Evolutionary conservation across 441 rosid species (phyloP), one percentile per base, ranked within the genome.

Genomic region (Pelargonium citronellum): DNA sequence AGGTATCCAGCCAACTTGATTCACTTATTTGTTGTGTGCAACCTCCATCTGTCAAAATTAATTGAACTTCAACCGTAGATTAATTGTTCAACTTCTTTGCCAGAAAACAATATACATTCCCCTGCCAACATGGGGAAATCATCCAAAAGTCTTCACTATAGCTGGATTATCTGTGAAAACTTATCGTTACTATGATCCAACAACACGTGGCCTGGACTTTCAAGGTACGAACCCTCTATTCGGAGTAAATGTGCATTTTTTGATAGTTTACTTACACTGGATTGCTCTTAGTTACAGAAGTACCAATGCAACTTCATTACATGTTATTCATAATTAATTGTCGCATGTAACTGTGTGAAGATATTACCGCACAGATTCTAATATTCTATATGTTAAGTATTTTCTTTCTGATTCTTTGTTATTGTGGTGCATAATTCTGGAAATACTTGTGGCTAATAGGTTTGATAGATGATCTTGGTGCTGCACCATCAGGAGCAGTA

Each of bases 71-170:
- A 58, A 58, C 64, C 4, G 10, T 19, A 20, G 4, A 30, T 58
- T 58, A 58, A 27, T 7, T 71, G 6, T 49, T 30, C 37, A 27
- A 22, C 58, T 12, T 64, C 55, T 46, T 34, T 43, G 34, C 62
- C 78, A 69, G 78, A 64, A 47, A 10, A 60, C 68, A 27, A 74
- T 74, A 27, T 74, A 74, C 53, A 70, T 74, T 41, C 78, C 78
- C n/a, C 41, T 64, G 65, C 78, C 78, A 41, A 74, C 73, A 62
- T 74, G 77, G 77, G 77, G 77, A 9, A 74, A 74, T 55, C 77
- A 74, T 51, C 69, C 64, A 0, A 74, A 74, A 66, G 67, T 74
- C 19, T 74, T 74, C 46, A 27, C 73, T 69, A 47, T 74, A 37
- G 73, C 77, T 43, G 77, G 73, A 30, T 70, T 74, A 46, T 64